phyloP scores from a whole-genome alignment of 345 rosid species.

The Euphorbia pulcherrima region DNA sequence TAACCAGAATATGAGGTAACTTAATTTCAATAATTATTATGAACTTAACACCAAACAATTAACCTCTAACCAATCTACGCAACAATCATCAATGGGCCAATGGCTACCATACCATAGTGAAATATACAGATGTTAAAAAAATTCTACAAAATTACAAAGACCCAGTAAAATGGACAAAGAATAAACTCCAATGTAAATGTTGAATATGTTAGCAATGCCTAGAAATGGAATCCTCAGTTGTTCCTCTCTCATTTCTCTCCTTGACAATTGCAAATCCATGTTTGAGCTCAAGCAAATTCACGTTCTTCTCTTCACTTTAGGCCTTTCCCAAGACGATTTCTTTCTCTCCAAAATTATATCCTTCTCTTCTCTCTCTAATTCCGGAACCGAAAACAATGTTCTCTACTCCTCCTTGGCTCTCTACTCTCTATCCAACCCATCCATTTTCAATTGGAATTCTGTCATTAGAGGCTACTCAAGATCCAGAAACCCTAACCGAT shows the following conservation, averaged over 20 bases:
- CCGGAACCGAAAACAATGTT: constrained; percentile 35
- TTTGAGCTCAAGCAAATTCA: constrained; percentile 49
- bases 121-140: too few relatives aligned
- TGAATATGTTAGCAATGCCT: constrained; percentile 33
- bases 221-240: constrained; percentile 11
- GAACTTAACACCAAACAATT: too few relatives aligned
- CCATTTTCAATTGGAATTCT: constrained; percentile 52
- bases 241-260: constrained; percentile 25
- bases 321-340: constrained; percentile 50
- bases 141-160: too few relatives aligned
- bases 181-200: too few relatives aligned
- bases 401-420: constrained; percentile 49
- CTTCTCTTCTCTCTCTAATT: constrained; percentile 45
- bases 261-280: constrained; percentile 54
- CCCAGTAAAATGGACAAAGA: too few relatives aligned
- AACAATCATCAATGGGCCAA: too few relatives aligned
- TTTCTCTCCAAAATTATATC: too few relatives aligned
- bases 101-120: too few relatives aligned
- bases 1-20: too few relatives aligned
- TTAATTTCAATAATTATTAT: too few relatives aligned
- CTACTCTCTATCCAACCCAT: constrained; percentile 35
- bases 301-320: constrained; percentile 44
- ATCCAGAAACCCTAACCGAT: constrained; percentile 47
- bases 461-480: constrained; percentile 57
- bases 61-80: too few relatives aligned